Conservation (phyloP, 2,329 filamentous ascomycete species). For the Calonectria montana region DNA sequence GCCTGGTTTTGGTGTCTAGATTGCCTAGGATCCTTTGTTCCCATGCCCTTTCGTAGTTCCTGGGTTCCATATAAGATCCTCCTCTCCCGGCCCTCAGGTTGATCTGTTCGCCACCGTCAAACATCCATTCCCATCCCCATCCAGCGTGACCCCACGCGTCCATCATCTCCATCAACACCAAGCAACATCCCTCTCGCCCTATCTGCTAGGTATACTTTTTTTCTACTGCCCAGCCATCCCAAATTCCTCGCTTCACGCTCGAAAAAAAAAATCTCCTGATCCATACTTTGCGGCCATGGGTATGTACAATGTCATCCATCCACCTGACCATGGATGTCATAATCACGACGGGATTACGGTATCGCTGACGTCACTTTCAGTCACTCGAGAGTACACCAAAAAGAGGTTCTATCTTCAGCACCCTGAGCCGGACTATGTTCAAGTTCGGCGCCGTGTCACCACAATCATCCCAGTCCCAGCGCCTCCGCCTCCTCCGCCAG, state of each 20-base stretch:
- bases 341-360: conserved; percentile 22
- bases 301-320: conserved; percentile 25
- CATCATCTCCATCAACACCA: conserved; percentile 17
- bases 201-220: neutral
- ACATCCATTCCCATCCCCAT: conserved; percentile 7
- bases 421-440: conserved; percentile 52
- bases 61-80: conserved; percentile 39
- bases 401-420: conserved; percentile 57
- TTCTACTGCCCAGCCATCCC: neutral
- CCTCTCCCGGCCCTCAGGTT: conserved; percentile 12
- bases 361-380: conserved; percentile 41
- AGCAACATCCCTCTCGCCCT: neutral
- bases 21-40: neutral
- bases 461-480: conserved; percentile 51
- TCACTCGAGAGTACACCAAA: conserved; percentile 49
- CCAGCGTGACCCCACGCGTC: conserved; percentile 26
- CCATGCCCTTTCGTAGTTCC: neutral
- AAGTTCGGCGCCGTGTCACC: conserved; percentile 51
- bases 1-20: neutral
- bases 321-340: conserved; percentile 7
- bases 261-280: conserved; percentile 1
- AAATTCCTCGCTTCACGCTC: conserved; percentile 19
- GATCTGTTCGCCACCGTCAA: conserved; percentile 16
- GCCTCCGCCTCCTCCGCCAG: conserved; percentile 41
- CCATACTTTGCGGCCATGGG: conserved; percentile 34